phyloP scores from a whole-genome alignment of 139 green algal species.

The Chlamydomonas eustigma region DNA sequence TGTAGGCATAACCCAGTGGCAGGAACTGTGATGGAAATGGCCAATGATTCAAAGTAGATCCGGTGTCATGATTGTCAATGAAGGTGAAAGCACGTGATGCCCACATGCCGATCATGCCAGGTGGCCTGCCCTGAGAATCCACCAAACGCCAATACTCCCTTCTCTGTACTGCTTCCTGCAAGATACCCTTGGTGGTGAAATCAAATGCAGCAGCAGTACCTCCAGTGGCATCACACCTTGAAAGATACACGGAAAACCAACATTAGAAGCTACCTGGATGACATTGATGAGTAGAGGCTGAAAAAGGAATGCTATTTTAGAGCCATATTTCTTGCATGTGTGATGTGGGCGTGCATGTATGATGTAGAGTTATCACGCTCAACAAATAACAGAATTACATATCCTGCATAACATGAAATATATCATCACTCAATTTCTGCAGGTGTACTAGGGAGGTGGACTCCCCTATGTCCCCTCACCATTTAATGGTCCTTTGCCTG shows the following conservation, averaged over 20 bases:
- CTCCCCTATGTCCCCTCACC: not conserved
- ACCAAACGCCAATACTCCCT: slow-evolving; percentile 85
- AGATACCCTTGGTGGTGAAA: slow-evolving; percentile 96
- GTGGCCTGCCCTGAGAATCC: slow-evolving; percentile 26
- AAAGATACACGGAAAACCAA: too few species aligned
- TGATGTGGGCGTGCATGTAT: too few species aligned
- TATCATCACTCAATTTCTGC: too few species aligned
- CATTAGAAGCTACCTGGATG: too few species aligned
- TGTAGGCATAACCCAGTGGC: slow-evolving; percentile 88
- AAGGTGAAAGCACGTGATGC: slow-evolving; percentile 89
- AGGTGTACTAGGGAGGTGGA: too few species aligned
- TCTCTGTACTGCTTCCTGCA: slow-evolving; percentile 87
- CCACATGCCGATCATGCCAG: slow-evolving; percentile 81
- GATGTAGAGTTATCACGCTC: too few species aligned
- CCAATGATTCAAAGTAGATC: slow-evolving; percentile 37
- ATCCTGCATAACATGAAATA: too few species aligned
- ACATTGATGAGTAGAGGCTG: too few species aligned
- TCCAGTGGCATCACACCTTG: slow-evolving; percentile 84
- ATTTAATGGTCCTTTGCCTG: slow-evolving; percentile 65
- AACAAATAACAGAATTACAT: too few species aligned
- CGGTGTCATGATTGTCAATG: slow-evolving; percentile 92
- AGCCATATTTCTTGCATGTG: too few species aligned
- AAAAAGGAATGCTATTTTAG: too few species aligned
- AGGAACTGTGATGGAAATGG: slow-evolving; percentile 24
- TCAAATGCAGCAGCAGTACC: slow-evolving; percentile 89